Base-by-base conservation (phyloP, 352 stramenopile genomes). In the Pilasporangium apinafurcum region DNA sequence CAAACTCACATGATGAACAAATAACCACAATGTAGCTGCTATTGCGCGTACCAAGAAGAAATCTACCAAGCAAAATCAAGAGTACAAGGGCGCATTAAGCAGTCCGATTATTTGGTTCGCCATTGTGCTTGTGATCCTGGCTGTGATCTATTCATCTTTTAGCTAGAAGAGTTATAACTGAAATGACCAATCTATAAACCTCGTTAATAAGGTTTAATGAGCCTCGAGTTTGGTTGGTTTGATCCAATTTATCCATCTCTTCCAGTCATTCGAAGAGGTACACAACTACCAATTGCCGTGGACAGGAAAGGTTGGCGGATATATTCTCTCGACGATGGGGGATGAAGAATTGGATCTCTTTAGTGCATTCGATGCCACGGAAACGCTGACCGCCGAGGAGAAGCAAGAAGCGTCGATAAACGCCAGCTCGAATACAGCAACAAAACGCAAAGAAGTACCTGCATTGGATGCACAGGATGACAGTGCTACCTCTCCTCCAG, bases 271-370 rank as follows among this genome's bases (percentile, higher is more conserved):
- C 34, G 25, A 39, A 20, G 17, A 20, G 17, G 33, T 25, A 4
- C 33, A 21, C 34, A 21, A 39, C 34, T 9, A 39, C 25, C 25
- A 8, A 40, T 40, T 22, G 33, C 33, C 9, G 4, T 38, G 20
- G 33, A 16, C 33, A 38, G 9, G 5, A 39, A 7, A 10, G n/a
- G 34, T 21, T 14, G n/a, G n/a, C n/a, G n/a, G n/a, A n/a, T n/a
- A n/a, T n/a, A 38, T 38, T 38, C 33, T 20, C 24, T 6, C 37
- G 17, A 17, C 39, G 16, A 29, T 29, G 14, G 51, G 51, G 51
- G 86, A 96, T 56, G 85, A 97, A 44, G 73, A 97, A 18, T 72
- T 97, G 26, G 92, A 96, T 58, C 64, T 98, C 37, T 98, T 98
- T 63, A 86, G 86, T 34, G 92, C 89, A 30, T 96, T 98, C 52